These are phyloP conservation scores for Leishmania turanica DNA, from an alignment of 208 protist species.

Conservation along the genomic window DNA sequence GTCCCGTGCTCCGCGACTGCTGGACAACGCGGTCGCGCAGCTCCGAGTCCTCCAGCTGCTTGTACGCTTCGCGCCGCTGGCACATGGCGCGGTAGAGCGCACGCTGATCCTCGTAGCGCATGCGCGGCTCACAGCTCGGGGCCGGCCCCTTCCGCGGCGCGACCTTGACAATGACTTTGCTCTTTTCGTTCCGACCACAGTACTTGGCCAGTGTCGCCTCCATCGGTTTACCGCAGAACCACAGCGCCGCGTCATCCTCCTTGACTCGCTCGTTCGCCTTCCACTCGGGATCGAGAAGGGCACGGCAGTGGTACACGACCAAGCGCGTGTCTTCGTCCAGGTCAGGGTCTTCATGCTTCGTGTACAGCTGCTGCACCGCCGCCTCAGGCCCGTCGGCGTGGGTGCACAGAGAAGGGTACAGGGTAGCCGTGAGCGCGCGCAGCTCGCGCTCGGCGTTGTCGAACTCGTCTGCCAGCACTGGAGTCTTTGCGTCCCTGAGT, in stretches of 20 bases:
- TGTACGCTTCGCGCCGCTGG: slow-evolving; percentile 50
- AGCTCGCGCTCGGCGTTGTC: slow-evolving; percentile 41
- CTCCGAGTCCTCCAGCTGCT: slow-evolving; percentile 73
- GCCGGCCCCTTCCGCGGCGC: slow-evolving; percentile 52
- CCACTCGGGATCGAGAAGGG: slow-evolving; percentile 73
- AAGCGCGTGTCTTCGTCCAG: slow-evolving; percentile 74
- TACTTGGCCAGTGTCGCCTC: slow-evolving; percentile 48
- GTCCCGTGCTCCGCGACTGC: slow-evolving; percentile 51
- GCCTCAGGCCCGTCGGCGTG: slow-evolving; percentile 27
- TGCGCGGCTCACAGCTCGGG: slow-evolving; percentile 71
- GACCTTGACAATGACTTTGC: slow-evolving; percentile 74
- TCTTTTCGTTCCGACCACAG: slow-evolving; percentile 71
- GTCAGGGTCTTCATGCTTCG: slow-evolving; percentile 67
- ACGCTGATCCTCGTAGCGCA: slow-evolving; percentile 85
- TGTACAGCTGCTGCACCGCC: slow-evolving; percentile 52
- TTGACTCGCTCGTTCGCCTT: slow-evolving; percentile 46
- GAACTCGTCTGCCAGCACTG: slow-evolving; percentile 41
- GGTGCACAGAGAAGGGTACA: slow-evolving; percentile 62
- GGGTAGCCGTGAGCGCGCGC: slow-evolving; percentile 36
- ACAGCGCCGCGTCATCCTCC: slow-evolving; percentile 56
- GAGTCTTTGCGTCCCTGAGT: slow-evolving; percentile 48
- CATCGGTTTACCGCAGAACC: slow-evolving; percentile 83
- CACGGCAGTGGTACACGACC: slow-evolving; percentile 82
- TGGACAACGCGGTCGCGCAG: slow-evolving; percentile 69
- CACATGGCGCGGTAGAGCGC: slow-evolving; percentile 57